These are phyloP conservation scores for Scheffersomyces stipitis DNA, from an alignment of 805 yeast species.

Conservation along the genomic window DNA sequence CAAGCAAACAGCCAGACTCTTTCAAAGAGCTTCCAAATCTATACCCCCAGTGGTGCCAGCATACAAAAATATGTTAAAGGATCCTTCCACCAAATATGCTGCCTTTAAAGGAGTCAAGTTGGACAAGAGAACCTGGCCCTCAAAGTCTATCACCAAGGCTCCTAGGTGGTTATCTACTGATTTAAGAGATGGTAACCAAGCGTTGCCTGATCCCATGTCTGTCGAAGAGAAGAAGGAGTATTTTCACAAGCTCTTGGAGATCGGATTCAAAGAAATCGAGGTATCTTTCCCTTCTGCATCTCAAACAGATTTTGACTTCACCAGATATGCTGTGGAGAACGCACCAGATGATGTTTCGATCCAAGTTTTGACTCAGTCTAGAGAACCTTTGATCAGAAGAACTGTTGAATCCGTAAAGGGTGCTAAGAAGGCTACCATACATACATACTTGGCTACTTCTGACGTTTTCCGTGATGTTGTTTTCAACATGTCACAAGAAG, in stretches of 20 bases:
- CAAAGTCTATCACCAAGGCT: conserved; percentile 61
- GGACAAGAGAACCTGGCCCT: conserved; percentile 72
- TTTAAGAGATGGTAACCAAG: conserved; percentile 78
- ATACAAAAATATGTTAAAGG: conserved; percentile 55
- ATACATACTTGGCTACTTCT: conserved; percentile 73
- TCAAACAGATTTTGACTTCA: conserved; percentile 79
- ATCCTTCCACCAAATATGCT: conserved; percentile 64
- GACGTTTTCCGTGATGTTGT: conserved; percentile 76
- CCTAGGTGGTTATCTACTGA: conserved; percentile 84
- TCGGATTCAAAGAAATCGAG: conserved; percentile 80
- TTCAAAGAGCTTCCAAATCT: conserved; percentile 24
- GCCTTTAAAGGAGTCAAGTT: conserved; percentile 55
- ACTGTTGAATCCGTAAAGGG: conserved; percentile 74
- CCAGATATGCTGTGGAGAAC: conserved; percentile 74
- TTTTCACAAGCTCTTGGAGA: conserved; percentile 67
- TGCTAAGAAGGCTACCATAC: conserved; percentile 70
- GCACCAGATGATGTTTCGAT: conserved; percentile 75
- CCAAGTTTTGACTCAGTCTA: conserved; percentile 74
- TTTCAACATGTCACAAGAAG: conserved; percentile 67
- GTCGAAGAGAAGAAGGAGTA: conserved; percentile 72
- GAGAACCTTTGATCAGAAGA: conserved; percentile 71
- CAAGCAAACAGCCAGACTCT: conserved; percentile 20
- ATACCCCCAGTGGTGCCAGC: conserved; percentile 16
- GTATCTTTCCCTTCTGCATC: conserved; percentile 82
- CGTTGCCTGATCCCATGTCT: conserved; percentile 81